Percentiles rank a stretch among this genome's conserved stretches.
Evolutionary conservation across 73 alveolate genomes (phyloP).

Genomic region (Paramecium bursaria): DNA sequence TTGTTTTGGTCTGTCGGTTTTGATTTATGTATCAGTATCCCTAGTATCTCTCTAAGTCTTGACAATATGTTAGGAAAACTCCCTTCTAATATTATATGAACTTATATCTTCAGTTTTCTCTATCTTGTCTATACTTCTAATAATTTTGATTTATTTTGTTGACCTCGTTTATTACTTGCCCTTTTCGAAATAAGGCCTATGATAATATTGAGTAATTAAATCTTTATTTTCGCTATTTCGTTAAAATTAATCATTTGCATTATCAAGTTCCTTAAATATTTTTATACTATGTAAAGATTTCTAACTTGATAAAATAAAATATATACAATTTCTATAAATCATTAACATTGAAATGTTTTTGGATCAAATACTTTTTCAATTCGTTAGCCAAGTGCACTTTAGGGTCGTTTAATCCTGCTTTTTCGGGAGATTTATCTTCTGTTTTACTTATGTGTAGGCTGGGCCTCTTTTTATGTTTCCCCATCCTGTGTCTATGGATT

Average conservation of each 20-base stretch:
- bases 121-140: constrained; percentile 22
- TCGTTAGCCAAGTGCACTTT: background rate
- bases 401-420: background rate
- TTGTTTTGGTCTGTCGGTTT: constrained; percentile 17
- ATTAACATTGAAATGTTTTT: constrained; percentile 39
- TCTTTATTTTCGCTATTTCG: background rate
- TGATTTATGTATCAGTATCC: background rate
- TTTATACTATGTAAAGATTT: constrained; percentile 3
- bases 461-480: constrained; percentile 33
- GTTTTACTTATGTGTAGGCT: background rate
- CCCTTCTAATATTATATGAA: constrained; percentile 1
- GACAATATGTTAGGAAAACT: background rate
- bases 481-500: constrained; percentile 14
- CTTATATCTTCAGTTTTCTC: background rate
- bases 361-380: constrained; percentile 2
- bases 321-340: constrained; percentile 24
- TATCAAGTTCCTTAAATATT: constrained; percentile 38
- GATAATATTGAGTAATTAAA: background rate
- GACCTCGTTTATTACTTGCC: background rate
- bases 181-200: background rate
- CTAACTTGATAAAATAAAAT: background rate
- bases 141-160: constrained; percentile 2
- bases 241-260: background rate
- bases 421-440: background rate
- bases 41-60: background rate